These are phyloP conservation scores for Solanum chmielewskii DNA, from an alignment of 257 asterid genomes.

Conservation along the genomic window DNA sequence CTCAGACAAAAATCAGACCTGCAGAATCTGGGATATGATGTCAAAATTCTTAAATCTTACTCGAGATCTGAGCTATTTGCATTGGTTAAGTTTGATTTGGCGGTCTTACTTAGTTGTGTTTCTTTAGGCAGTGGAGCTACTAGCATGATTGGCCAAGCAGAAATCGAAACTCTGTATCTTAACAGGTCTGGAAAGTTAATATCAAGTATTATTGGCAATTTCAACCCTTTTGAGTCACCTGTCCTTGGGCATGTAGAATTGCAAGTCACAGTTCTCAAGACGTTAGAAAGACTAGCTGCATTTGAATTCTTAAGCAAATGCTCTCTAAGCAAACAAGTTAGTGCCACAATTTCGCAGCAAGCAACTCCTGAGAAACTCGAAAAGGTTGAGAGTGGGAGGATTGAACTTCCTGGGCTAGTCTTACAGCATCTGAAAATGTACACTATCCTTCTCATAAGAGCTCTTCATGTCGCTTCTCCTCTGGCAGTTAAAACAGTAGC, in stretches of 20 bases:
- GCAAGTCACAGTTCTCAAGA: constrained; percentile 61
- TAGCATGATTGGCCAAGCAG: constrained; percentile 33
- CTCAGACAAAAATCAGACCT: constrained; percentile 25
- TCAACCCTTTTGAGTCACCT: constrained; percentile 56
- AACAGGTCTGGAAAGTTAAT: constrained; percentile 57
- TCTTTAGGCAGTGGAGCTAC: constrained; percentile 29
- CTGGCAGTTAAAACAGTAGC: constrained; percentile 74
- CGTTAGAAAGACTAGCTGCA: constrained; percentile 57
- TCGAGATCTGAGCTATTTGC: constrained; percentile 55
- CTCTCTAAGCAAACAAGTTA: constrained; percentile 31
- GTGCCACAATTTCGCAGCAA: constrained; percentile 24
- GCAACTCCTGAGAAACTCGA: constrained; percentile 15
- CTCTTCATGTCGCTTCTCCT: constrained; percentile 63
- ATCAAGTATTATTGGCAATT: constrained; percentile 29
- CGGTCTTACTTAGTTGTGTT: constrained; percentile 64
- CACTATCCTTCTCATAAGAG: constrained; percentile 41
- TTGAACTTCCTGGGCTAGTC: constrained; percentile 33
- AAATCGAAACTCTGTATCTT: constrained; percentile 29
- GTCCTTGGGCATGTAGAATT: constrained; percentile 42
- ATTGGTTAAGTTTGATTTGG: constrained; percentile 62
- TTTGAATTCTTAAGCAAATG: constrained; percentile 61
- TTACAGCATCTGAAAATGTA: constrained; percentile 54
- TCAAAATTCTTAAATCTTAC: constrained; percentile 27
- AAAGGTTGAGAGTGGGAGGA: constrained; percentile 33
- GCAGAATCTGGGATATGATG: constrained; percentile 20